A percentile compares a stretch with the other conserved stretches of the same genome.
phyloP scores from a whole-genome alignment of 148 eudicot genomes.

The Rhododendron williamsianum region DNA sequence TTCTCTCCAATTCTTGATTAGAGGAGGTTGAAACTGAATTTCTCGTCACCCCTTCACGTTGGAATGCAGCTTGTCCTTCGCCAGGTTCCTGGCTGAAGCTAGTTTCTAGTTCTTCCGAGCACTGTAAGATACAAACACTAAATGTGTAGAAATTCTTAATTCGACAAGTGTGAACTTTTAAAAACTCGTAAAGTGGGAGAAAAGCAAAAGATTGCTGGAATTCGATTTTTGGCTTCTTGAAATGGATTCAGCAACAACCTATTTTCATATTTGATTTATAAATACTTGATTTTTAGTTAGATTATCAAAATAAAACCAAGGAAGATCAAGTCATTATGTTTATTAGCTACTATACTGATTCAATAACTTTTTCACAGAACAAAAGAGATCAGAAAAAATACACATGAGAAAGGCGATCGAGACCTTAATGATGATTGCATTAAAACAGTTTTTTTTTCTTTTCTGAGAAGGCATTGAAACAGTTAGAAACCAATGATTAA shows the following conservation, averaged over 20 bases:
- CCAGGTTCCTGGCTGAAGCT: slow-evolving; percentile 13
- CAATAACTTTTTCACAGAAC: not conserved
- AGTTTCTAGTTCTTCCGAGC: slow-evolving; percentile 6
- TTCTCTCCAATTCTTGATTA: not conserved
- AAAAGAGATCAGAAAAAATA: not conserved
- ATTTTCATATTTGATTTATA: not conserved
- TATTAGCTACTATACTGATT: not conserved
- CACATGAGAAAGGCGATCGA: not conserved
- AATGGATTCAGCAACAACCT: not conserved
- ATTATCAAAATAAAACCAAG: not conserved
- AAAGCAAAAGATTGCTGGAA: not conserved
- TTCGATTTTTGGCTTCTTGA: not conserved
- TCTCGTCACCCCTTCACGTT: slow-evolving; percentile 7
- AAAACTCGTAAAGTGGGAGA: not conserved
- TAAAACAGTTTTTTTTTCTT: not conserved
- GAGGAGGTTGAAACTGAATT: slow-evolving; percentile 10
- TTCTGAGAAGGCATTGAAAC: not conserved
- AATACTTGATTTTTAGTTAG: not conserved
- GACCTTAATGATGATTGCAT: not conserved
- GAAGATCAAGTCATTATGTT: not conserved
- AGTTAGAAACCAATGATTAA: not conserved
- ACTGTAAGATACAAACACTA: slow-evolving; percentile 9
- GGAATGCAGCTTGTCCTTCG: slow-evolving; percentile 4
- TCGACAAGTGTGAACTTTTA: not conserved
- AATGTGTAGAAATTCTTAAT: not conserved